Evolutionary conservation across 2,329 filamentous ascomycete species (phyloP).

Genomic region (Rutstroemia sp.): DNA sequence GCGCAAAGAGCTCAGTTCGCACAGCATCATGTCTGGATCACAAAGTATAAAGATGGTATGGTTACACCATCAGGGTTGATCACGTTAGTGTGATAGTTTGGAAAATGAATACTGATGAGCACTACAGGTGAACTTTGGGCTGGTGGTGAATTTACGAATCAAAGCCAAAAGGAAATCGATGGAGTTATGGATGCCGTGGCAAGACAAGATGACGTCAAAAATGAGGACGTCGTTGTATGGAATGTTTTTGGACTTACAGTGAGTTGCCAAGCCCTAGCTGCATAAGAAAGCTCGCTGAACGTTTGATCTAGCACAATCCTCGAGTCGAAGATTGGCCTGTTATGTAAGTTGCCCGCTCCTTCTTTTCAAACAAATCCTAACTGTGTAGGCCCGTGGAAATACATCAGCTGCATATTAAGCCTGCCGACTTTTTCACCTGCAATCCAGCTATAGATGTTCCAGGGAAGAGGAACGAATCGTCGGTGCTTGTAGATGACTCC

Average conservation of each 20-base stretch:
- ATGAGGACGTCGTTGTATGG: conserved; percentile 76
- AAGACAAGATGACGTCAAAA: conserved; percentile 82
- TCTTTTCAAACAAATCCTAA: conserved; percentile 32
- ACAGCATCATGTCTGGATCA: conserved; percentile 78
- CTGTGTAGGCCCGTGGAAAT: conserved; percentile 56
- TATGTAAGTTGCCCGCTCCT: conserved; percentile 28
- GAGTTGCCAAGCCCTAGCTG: neutral
- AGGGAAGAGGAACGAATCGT: conserved; percentile 48
- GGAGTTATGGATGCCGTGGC: conserved; percentile 59
- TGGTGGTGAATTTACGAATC: conserved; percentile 30
- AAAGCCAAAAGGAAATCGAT: conserved; percentile 23
- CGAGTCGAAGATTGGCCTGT: conserved; percentile 83
- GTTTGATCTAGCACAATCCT: conserved; percentile 56
- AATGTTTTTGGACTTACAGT: conserved; percentile 77
- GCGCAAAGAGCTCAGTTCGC: conserved; percentile 90
- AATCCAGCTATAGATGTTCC: conserved; percentile 45
- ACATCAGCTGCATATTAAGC: conserved; percentile 63
- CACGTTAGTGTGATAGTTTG: neutral
- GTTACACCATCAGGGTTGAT: conserved; percentile 7
- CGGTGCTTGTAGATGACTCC: conserved; percentile 12
- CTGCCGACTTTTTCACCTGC: conserved; percentile 46
- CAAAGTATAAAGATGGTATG: conserved; percentile 59
- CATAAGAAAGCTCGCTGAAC: neutral
- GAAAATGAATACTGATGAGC: neutral
- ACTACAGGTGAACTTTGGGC: conserved; percentile 26